Evolutionary conservation across 352 stramenopile genomes (phyloP), one percentile per base, ranked within the genome.

Genomic region (Peronospora farinosa): DNA sequence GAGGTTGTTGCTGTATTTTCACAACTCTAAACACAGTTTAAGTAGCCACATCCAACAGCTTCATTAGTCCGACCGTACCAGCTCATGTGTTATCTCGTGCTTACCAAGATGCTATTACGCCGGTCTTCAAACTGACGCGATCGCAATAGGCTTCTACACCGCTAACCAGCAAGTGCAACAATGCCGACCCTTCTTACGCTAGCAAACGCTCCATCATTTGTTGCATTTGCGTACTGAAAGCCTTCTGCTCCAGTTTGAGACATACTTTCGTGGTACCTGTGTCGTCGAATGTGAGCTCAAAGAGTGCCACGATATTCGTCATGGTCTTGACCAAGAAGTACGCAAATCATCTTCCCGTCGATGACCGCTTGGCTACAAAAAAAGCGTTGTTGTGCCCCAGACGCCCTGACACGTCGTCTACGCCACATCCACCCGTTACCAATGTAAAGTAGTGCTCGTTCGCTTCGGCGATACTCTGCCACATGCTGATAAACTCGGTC

Each of bases 311-410:
- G 51, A 96, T 84, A 31, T 92, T 92, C 16, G 88, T 97, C 54
- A 95, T 85, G 46, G 87, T 97, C 59, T 95, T 93, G 69, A 95
- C 74, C n/a, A 76, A 96, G 63, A 97, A 98, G 62, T 98, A 98
- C 13, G 93, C 90, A 41, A n/a, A 97, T 95, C 58, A 97, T 90
- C 69, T 97, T 96, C 54, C 85, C 90, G 51, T 96, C 89, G 7
- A 97, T 85, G 9, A 78, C 30, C 92, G 86, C 66, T 96, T 94
- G 21, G 95, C 94, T 39, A 98, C 92, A 61, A 96, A 97, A 57
- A 97, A 96, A 19, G 97, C 78, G 59, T 97, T 96, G 57, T 81
- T 81, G 15, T 69, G 88, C 50, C 96, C 95, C 35, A 91, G 55
- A 25, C 76, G 67, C 8, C 97, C 86, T 11, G 78, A 72, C 40